Percentiles rank a stretch among this genome's conserved stretches.
Conservation (phyloP, 768 basidiomycete species). For the Suillus paluster region DNA sequence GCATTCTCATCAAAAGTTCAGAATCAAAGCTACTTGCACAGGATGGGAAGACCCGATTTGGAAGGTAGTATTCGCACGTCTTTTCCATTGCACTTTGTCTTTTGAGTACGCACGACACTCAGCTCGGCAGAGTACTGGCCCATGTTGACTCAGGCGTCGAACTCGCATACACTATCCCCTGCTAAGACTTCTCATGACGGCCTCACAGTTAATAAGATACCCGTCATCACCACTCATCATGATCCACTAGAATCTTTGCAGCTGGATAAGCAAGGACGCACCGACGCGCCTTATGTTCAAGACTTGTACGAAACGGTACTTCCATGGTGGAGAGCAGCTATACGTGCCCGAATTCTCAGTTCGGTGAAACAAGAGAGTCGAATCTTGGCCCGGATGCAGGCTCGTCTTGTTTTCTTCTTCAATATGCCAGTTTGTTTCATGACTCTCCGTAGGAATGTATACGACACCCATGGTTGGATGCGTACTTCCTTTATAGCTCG, state of each 20-base stretch:
- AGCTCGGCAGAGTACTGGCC: neutral
- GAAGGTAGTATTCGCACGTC: neutral
- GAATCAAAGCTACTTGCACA: too few species aligned
- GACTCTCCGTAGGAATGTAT: conserved; percentile 46
- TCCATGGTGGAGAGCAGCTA: conserved; percentile 65
- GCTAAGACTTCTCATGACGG: neutral
- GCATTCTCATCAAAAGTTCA: too few species aligned
- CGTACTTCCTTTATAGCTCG: conserved; percentile 84
- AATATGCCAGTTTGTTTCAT: conserved; percentile 13
- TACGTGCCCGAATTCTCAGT: conserved; percentile 58
- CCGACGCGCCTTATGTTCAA: conserved; percentile 1
- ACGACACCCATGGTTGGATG: conserved; percentile 70
- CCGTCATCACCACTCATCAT: neutral
- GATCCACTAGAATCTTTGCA: neutral
- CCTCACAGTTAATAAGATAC: neutral
- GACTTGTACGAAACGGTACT: conserved; percentile 70
- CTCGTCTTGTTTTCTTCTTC: conserved; percentile 31
- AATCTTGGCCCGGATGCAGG: conserved; percentile 72
- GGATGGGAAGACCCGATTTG: neutral
- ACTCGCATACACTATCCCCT: neutral
- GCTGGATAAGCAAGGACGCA: neutral
- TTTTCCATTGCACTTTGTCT: too few species aligned
- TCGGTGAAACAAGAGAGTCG: conserved; percentile 62
- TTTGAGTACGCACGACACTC: too few species aligned
- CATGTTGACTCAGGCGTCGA: neutral